Evolutionary conservation across 1,139 yeast genomes (phyloP), one percentile per base, ranked within the genome.

Genomic region (Pichia sp.): DNA sequence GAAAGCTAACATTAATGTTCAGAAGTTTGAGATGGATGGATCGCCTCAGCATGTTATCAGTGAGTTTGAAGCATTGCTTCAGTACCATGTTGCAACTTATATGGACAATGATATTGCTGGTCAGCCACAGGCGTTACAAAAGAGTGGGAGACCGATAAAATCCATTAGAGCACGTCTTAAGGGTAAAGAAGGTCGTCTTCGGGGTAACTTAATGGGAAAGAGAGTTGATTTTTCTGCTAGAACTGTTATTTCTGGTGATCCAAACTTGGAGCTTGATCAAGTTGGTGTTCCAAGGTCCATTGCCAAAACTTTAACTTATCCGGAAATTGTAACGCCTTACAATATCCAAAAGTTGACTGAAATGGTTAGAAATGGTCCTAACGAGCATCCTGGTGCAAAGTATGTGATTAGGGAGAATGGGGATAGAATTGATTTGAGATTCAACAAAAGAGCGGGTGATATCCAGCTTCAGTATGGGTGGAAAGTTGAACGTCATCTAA

Each of bases 81-180:
- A 95, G 67, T 95, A 90, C 70, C 99, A 93, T 66, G 98, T 95
- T 48, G 99, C 99, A n/a, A 93, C 99, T 1, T 93, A 93, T 69
- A 93, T 93, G 99, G 99, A 93, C 73, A 93, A 93, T 68, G 99
- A 93, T 74, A 93, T 93, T 72, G 99, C 99, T n/a, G 99, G 99
- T 58, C 99, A 93, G 72, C 99, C 99, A 0, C 99, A 93, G 70
- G 99, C 99, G 41, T 79, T 93, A 59, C 99, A 95, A 69, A 95
- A 95, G 71, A 89, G 98, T 48, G 99, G 99, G 53, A 87, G 99
- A 73, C 99, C 99, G 8, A 95, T 95, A 59, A 95, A 93, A 70
- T 89, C 98, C 46, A 95, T 95, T 62, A 85, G 99, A 74, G 99
- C 99, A 25, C 89, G 99, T 75, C 78, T 95, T 62, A 95, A 95